Conservation (phyloP, 192 early-diverging fungal genomes). For the Cladochytrium replicatum region DNA sequence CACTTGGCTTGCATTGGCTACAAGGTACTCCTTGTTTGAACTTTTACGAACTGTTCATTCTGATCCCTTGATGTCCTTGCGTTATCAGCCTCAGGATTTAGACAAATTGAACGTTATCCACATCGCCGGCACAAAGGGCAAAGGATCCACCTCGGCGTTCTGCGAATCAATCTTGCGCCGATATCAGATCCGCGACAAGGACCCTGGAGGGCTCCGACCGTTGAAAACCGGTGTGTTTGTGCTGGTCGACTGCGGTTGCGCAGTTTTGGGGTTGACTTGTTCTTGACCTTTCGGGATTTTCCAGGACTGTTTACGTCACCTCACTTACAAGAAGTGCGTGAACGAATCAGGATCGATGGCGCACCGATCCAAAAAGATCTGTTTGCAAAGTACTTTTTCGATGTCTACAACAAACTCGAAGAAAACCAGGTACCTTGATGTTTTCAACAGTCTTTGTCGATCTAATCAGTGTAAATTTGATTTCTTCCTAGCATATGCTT, state of each 20-base stretch:
- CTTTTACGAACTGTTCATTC: conserved; percentile 8
- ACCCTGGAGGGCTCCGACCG: conserved; percentile 1
- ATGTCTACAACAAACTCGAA: conserved; percentile 69
- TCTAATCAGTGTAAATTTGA: background rate
- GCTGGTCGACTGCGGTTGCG: conserved; percentile 21
- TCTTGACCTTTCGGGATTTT: conserved; percentile 1
- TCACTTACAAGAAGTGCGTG: conserved; percentile 83
- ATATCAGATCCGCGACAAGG: conserved; percentile 16
- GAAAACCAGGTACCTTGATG: conserved; percentile 5
- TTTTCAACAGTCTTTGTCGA: background rate
- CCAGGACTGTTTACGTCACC: conserved; percentile 85
- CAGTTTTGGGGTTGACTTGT: background rate
- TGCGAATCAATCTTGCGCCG: conserved; percentile 65
- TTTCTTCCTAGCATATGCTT: background rate
- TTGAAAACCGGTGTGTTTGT: conserved; percentile 1
- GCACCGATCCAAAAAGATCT: conserved; percentile 56
- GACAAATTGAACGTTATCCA: conserved; percentile 68
- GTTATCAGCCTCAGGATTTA: conserved; percentile 46
- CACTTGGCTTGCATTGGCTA: conserved; percentile 66
- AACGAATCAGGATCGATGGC: conserved; percentile 90
- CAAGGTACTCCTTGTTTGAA: conserved; percentile 33
- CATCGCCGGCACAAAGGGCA: conserved; percentile 84
- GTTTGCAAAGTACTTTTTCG: conserved; percentile 82
- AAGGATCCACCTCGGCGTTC: conserved; percentile 77
- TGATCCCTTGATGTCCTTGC: conserved; percentile 19